Percentiles rank a stretch among this genome's conserved stretches.
These are phyloP conservation scores for Penicillium fimorum DNA, from an alignment of 495 filamentous ascomycete genomes.

Conservation along the genomic window DNA sequence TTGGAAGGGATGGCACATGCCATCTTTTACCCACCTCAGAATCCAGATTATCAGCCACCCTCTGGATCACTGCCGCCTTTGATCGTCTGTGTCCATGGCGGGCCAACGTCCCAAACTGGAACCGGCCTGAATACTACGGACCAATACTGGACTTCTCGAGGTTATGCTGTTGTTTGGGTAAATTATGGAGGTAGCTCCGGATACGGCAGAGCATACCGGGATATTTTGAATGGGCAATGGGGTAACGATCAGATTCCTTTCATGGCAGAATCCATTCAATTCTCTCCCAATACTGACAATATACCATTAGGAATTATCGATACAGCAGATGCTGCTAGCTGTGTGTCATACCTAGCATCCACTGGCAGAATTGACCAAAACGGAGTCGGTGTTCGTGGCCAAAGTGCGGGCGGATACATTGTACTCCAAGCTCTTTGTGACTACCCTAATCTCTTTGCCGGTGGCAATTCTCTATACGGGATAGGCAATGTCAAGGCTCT, in stretches of 20 bases:
- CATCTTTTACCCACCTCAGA: constrained; percentile 39
- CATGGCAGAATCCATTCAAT: neutral
- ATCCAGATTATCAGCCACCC: constrained; percentile 30
- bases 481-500: constrained; percentile 37
- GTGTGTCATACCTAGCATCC: constrained; percentile 31
- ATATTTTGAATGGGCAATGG: constrained; percentile 36
- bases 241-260: constrained; percentile 16
- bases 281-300: neutral
- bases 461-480: constrained; percentile 36
- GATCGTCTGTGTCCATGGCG: constrained; percentile 44
- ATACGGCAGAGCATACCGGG: constrained; percentile 41
- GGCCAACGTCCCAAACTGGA: constrained; percentile 37
- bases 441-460: constrained; percentile 27
- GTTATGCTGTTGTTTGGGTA: constrained; percentile 42
- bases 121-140: constrained; percentile 33
- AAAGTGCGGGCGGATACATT: constrained; percentile 44
- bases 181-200: constrained; percentile 46
- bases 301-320: constrained; percentile 22
- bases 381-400: constrained; percentile 40
- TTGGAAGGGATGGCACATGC: constrained; percentile 27
- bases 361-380: constrained; percentile 27
- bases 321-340: constrained; percentile 39
- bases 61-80: constrained; percentile 36
- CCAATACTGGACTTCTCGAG: constrained; percentile 48
- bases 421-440: constrained; percentile 33